Evolutionary conservation across 495 filamentous ascomycete genomes (phyloP).

Genomic region (Aspergillus ellipticus): DNA sequence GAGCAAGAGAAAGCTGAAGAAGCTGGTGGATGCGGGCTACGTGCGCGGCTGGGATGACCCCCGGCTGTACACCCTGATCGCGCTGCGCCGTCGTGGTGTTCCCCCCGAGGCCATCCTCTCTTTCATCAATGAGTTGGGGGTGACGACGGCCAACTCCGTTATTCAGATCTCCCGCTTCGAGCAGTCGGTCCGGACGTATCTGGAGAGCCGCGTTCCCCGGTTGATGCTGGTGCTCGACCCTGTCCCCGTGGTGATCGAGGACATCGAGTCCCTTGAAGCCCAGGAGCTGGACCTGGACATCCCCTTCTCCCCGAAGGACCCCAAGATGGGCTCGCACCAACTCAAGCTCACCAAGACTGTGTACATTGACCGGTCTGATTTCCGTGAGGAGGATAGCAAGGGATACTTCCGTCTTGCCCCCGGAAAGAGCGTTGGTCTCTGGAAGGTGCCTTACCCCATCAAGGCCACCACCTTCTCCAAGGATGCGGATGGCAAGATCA

Average conservation of each 20-base stretch:
- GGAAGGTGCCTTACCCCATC: slow-evolving; percentile 80
- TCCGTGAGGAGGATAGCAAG: slow-evolving; percentile 76
- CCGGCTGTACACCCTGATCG: slow-evolving; percentile 84
- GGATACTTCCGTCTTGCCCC: slow-evolving; percentile 95
- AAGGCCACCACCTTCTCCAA: slow-evolving; percentile 60
- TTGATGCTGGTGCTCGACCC: slow-evolving; percentile 77
- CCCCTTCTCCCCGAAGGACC: slow-evolving; percentile 60
- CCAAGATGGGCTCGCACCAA: slow-evolving; percentile 34
- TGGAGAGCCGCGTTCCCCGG: slow-evolving; percentile 79
- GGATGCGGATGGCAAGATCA: slow-evolving; percentile 50
- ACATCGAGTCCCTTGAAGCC: slow-evolving; percentile 59
- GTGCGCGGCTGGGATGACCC: slow-evolving; percentile 89
- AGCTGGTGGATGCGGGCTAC: slow-evolving; percentile 66
- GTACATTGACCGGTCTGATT: slow-evolving; percentile 92
- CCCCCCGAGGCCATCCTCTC: slow-evolving; percentile 82
- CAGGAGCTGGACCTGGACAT: slow-evolving; percentile 52
- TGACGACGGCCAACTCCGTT: slow-evolving; percentile 68
- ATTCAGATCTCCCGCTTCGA: slow-evolving; percentile 77
- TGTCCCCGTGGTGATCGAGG: slow-evolving; percentile 67
- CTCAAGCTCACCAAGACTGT: slow-evolving; percentile 70
- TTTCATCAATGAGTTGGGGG: slow-evolving; percentile 85
- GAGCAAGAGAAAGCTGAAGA: slow-evolving; percentile 76
- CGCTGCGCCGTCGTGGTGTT: slow-evolving; percentile 73
- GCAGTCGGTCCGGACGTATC: slow-evolving; percentile 71
- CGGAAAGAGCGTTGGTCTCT: slow-evolving; percentile 81